Evolutionary conservation across 2,329 filamentous ascomycete species (phyloP).

Genomic region (Tetracladium maxilliforme): DNA sequence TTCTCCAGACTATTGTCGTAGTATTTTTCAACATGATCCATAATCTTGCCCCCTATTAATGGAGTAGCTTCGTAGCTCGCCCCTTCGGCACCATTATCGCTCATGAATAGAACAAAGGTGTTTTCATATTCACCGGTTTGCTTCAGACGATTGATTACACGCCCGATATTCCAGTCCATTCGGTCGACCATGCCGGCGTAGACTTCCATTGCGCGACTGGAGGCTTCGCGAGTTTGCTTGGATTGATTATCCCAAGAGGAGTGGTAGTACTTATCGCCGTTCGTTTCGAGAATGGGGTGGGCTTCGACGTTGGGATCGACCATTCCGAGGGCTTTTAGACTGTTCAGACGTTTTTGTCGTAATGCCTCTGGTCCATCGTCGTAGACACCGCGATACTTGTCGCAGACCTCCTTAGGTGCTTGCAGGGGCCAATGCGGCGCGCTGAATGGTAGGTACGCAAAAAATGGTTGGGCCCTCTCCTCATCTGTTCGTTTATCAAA

Average conservation of each 20-base stretch:
- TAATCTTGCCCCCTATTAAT: slow-evolving; percentile 35
- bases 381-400: slow-evolving; percentile 36
- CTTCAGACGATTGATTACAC: slow-evolving; percentile 39
- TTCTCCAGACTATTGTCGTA: slow-evolving; percentile 31
- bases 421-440: slow-evolving; percentile 40
- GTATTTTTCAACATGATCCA: slow-evolving; percentile 32
- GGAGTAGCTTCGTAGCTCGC: slow-evolving; percentile 42
- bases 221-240: slow-evolving; percentile 28
- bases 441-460: slow-evolving; percentile 33
- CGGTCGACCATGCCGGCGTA: slow-evolving; percentile 50
- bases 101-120: slow-evolving; percentile 49
- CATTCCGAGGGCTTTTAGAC: slow-evolving; percentile 41
- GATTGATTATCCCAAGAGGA: slow-evolving; percentile 31
- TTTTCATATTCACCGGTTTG: slow-evolving; percentile 43
- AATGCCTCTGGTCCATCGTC: slow-evolving; percentile 44
- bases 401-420: slow-evolving; percentile 17
- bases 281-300: slow-evolving; percentile 31
- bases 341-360: slow-evolving; percentile 32
- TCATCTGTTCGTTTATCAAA: slow-evolving; percentile 6
- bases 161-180: slow-evolving; percentile 45
- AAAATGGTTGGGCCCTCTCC: slow-evolving; percentile 25
- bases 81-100: slow-evolving; percentile 47
- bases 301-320: slow-evolving; percentile 32
- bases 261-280: too few relatives aligned
- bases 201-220: slow-evolving; percentile 40